Conservation (phyloP, 441 rosid species). For the Croton setiger region DNA sequence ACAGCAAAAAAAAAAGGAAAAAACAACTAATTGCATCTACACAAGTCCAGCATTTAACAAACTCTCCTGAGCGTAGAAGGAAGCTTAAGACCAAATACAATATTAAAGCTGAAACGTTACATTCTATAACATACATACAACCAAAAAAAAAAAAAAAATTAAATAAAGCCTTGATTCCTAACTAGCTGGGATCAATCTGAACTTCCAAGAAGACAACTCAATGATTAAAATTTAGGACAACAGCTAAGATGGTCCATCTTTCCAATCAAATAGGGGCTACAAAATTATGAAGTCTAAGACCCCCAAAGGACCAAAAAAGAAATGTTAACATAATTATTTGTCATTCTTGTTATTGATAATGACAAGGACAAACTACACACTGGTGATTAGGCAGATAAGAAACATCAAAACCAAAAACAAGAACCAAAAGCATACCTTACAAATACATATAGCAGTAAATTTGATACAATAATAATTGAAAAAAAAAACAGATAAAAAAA, state of each 20-base stretch:
- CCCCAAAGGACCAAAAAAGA: background rate
- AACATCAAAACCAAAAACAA: background rate
- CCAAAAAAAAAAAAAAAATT: too few relatives aligned
- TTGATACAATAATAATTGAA: too few relatives aligned
- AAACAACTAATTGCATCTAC: background rate
- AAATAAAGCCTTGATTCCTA: too few relatives aligned
- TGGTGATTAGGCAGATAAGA: background rate
- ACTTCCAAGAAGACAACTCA: background rate
- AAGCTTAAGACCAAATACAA: background rate
- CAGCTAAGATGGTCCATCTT: background rate
- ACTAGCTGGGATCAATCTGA: background rate
- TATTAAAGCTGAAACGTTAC: background rate
- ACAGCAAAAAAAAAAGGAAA: background rate
- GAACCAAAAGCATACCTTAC: background rate
- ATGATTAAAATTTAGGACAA: background rate
- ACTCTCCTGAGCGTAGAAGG: background rate
- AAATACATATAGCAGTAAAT: constrained; percentile 15
- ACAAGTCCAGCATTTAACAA: background rate
- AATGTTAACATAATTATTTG: background rate
- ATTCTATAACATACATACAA: background rate
- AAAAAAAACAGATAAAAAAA: background rate
- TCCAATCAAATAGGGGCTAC: background rate
- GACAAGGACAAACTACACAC: background rate
- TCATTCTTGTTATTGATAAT: background rate
- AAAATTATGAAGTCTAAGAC: too few relatives aligned